Evolutionary conservation across 257 asterid species (phyloP), one percentile per base, ranked within the genome.

Genomic region (Knoxia roxburghii): DNA sequence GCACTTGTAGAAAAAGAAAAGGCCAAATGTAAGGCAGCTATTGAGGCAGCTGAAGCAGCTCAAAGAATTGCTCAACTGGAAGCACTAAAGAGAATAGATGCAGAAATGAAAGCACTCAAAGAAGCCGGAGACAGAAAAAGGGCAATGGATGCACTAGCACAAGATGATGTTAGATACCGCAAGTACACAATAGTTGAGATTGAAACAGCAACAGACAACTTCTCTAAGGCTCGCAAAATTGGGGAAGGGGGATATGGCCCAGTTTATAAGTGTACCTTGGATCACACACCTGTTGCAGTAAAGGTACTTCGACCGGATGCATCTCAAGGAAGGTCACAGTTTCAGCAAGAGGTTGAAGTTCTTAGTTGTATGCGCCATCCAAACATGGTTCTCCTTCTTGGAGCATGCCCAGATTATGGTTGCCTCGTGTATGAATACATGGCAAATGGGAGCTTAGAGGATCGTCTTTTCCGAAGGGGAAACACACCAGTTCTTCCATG

Each of bases 211-310:
- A 90, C 95, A 0, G 91, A 86, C 18, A 61, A 71, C 73, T 93
- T 93, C 69, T n/a, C 89, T 3, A 76, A 64, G 32, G 60, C 83
- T 45, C 87, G 86, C 11, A 93, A 93, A 77, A 80, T 93, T 32
- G 98, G 97, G 45, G 97, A 92, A 85, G 98, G 97, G 52, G 98
- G 97, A 37, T 89, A 92, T 48, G 98, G 97, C 29, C 98, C 97
- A 0, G 97, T 92, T 57, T 92, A 83, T 77, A 83, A 80, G 80
- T 79, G 87, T 79, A 41, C 43, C 80, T 76, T 89, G 45, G 96
- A 89, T 81, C 98, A 92, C 64, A 92, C 97, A 11, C 84, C 77
- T 51, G 98, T 89, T 45, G 98, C 97, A 18, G 61, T 92, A 49
- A 92, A 92, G 80, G 96, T 92, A 71, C 97, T 92, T 69, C 94